These are phyloP conservation scores for Candida sp. DNA, from an alignment of 1,139 yeast genomes.

Conservation along the genomic window DNA sequence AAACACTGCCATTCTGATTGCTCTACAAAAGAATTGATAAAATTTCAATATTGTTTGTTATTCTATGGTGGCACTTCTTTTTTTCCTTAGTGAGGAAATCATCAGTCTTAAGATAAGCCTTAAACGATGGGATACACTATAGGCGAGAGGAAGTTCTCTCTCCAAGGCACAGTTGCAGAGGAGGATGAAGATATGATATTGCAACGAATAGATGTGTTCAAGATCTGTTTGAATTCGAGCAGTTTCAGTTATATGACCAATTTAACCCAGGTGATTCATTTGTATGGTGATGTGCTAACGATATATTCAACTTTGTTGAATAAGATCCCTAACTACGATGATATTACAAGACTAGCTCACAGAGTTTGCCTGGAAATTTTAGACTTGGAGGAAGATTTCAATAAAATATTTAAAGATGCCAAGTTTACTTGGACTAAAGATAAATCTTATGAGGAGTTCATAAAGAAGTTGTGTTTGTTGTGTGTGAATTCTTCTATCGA, in stretches of 20 bases:
- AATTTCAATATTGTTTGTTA: too few species aligned
- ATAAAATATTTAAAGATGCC: constrained; percentile 17
- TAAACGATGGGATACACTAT: constrained; percentile 30
- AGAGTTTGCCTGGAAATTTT: constrained; percentile 19
- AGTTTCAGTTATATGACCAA: constrained; percentile 23
- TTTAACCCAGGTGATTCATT: constrained; percentile 31
- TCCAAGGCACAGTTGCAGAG: constrained; percentile 18
- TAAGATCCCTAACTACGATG: constrained; percentile 43
- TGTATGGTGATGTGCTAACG: constrained; percentile 36
- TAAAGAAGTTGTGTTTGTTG: constrained; percentile 19
- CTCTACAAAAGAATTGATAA: not conserved
- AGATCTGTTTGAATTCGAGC: constrained; percentile 31
- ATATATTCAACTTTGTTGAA: constrained; percentile 38
- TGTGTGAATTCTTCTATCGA: constrained; percentile 18
- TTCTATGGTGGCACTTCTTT: too few species aligned
- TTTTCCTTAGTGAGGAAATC: not conserved
- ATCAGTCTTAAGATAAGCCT: not conserved
- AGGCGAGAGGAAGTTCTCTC: constrained; percentile 25
- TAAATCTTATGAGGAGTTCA: constrained; percentile 20
- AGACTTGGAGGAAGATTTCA: constrained; percentile 32
- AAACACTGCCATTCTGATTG: constrained; percentile 21
- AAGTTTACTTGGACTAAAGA: constrained; percentile 12
- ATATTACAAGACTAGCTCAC: constrained; percentile 33
- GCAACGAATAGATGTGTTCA: constrained; percentile 28
- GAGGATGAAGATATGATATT: constrained; percentile 23